Evolutionary conservation across 345 rosid genomes (phyloP), one percentile per base, ranked within the genome.

Genomic region (Camelina hispida): DNA sequence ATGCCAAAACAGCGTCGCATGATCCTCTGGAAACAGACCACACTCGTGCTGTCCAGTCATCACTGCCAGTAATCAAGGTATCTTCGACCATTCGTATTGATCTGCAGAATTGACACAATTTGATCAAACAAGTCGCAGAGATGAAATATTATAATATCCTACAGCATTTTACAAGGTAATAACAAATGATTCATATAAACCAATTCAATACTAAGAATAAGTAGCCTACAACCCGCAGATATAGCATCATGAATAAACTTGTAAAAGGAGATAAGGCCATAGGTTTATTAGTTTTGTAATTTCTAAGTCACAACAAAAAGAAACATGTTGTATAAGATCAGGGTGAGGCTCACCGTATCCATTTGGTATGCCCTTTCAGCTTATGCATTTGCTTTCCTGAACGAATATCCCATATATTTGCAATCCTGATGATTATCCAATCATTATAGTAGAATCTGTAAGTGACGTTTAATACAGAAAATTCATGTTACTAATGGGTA

Each of bases 1-100:
- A 93, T 53, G 99, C 98, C 47, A 96, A 86, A 71, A 96, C 96
- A 38, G 93, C 89, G 65, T 93, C 94, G 66, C 98, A 90, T 38
- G 90, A 81, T 74, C 99, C 99, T 77, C 85, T 85, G 62, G 97
- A 86, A 77, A 95, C 87, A 62, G 99, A 89, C 99, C 99, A 96
- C 61, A 96, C 83, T 84, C 99, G 86, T 58, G 99, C 99, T 1
- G 99, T 96, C 99, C 99, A 96, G 76, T 96, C 99, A 84, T 96
- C 99, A 79, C 99, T 89, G 57, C 98, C 99, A 42, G 98, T 96
- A 69, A 96, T 78, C 76, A 96, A 61, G 17, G 97, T 93, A 76
- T 96, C 99, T 34, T 89, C 97, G 30, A 88, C 97, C 99, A 96
- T 96, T 85, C 98, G 85, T 62, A 90, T 81, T 53, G 97, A 87